A percentile compares a stretch with the other conserved stretches of the same genome.
Evolutionary conservation across 352 stramenopile species (phyloP).

Genomic region (Pythium sukuiense): DNA sequence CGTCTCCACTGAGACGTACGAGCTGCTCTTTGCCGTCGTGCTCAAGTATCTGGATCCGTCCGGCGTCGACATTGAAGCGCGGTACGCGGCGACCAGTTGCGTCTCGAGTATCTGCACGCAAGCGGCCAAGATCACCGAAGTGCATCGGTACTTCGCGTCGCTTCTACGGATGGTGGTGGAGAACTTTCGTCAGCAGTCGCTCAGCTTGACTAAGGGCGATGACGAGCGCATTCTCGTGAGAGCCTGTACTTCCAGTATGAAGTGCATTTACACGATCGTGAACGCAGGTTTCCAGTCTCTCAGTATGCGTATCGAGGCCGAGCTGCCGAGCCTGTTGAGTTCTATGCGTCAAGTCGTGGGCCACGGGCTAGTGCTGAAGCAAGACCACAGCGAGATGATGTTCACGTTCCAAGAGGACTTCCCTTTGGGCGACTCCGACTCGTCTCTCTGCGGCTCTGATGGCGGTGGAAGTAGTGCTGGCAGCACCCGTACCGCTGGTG

Average conservation of each 20-base stretch:
- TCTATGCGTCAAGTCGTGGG: slow-evolving; percentile 84
- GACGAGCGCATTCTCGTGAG: slow-evolving; percentile 82
- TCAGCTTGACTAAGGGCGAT: slow-evolving; percentile 57
- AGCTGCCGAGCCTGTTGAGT: slow-evolving; percentile 60
- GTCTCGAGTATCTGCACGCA: slow-evolving; percentile 79
- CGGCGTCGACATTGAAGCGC: slow-evolving; percentile 79
- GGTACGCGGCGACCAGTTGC: slow-evolving; percentile 85
- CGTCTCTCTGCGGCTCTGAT: slow-evolving; percentile 70
- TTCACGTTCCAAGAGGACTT: slow-evolving; percentile 61
- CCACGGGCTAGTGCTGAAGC: slow-evolving; percentile 55
- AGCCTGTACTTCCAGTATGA: slow-evolving; percentile 84
- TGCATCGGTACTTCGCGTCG: slow-evolving; percentile 67
- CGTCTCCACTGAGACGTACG: slow-evolving; percentile 49
- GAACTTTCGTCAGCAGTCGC: slow-evolving; percentile 81
- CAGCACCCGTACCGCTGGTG: slow-evolving; percentile 13
- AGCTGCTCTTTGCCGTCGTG: slow-evolving; percentile 67
- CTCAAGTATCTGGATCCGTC: slow-evolving; percentile 74
- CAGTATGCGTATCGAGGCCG: slow-evolving; percentile 52
- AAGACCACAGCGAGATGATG: slow-evolving; percentile 53
- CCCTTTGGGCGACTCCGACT: slow-evolving; percentile 66
- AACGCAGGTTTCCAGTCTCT: slow-evolving; percentile 65
- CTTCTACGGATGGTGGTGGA: slow-evolving; percentile 84
- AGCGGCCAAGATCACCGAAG: slow-evolving; percentile 62
- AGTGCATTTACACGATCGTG: slow-evolving; percentile 85
- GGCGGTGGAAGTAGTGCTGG: slow-evolving; percentile 31